Evolutionary conservation across 2,329 filamentous ascomycete genomes (phyloP), one percentile per base, ranked within the genome.

Genomic region (Penicillium sp.): DNA sequence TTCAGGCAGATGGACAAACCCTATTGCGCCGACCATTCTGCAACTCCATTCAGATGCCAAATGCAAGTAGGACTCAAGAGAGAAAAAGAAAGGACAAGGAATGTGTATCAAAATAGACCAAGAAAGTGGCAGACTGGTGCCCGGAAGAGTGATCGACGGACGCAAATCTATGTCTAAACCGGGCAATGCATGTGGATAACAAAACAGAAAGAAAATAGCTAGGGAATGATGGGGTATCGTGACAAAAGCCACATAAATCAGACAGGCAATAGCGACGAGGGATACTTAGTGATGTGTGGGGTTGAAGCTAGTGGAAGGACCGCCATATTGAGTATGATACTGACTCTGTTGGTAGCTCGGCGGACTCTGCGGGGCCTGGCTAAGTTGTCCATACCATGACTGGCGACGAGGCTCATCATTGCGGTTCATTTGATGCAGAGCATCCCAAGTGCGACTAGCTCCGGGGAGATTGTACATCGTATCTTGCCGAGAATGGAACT

Each of bases 391-490:
- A 35, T 58, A 60, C 60, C 59, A 62, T 10, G 57, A 58, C 14
- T 52, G 51, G 14, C 57, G 58, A 11, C 62, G 58, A 6, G 57
- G 54, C 35, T 62, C 56, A 29, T 62, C 56, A 6, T 54, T 42
- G 13, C 50, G 51, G 31, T 51, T 53, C 15, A 52, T 37, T 32
- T 62, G 60, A 29, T 60, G 60, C 11, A 64, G 42, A 31, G 56
- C 55, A 45, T 64, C 61, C 61, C 58, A 62, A 5, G 62, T 64
- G 32, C 54, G 61, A 32, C 53, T 65, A 12, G 61, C 61, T 2
- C 45, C 44, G 1, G 61, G 61, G 17, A 64, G 49, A 30, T 59
- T 64, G 45, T 65, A 65, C 35, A 64, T 55, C 43, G 47, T 45
- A 12, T 56, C 45, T 16, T 50, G 51, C n/a, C 42, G 50, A n/a